These are phyloP conservation scores for Rosellinia necatrix DNA, from an alignment of 2,329 filamentous ascomycete species.

Conservation along the genomic window DNA sequence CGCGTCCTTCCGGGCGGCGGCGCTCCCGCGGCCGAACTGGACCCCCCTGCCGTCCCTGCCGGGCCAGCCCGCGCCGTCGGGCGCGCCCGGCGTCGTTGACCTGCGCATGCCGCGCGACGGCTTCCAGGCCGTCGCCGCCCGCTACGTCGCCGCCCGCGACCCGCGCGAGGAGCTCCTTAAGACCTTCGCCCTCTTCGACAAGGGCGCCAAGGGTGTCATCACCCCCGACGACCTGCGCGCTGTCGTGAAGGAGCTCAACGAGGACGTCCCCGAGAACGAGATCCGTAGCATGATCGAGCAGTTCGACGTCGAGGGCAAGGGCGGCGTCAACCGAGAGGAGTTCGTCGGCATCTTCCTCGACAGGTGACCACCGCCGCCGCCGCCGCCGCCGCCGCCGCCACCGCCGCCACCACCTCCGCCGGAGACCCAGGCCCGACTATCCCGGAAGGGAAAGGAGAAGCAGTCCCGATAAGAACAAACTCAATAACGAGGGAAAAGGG, in stretches of 20 bases:
- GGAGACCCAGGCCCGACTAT: too few species aligned
- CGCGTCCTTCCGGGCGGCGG: constrained; percentile 78
- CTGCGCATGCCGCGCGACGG: constrained; percentile 73
- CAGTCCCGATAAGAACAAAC: too few species aligned
- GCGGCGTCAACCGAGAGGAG: constrained; percentile 72
- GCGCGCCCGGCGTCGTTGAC: constrained; percentile 64
- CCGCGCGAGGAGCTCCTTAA: constrained; percentile 88
- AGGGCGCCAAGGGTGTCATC: constrained; percentile 88
- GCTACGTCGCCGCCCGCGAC: constrained; percentile 80
- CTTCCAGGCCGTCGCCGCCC: constrained; percentile 78
- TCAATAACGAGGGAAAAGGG: too few species aligned
- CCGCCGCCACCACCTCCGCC: too few species aligned
- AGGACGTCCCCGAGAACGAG: constrained; percentile 91
- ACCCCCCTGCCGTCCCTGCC: constrained; percentile 47
- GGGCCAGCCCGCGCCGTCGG: constrained; percentile 51
- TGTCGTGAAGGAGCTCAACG: constrained; percentile 88
- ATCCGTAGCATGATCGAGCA: constrained; percentile 96
- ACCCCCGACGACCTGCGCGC: constrained; percentile 84
- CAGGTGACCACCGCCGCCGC: too few species aligned
- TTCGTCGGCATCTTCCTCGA: constrained; percentile 63
- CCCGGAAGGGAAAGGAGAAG: too few species aligned
- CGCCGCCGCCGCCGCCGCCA: too few species aligned
- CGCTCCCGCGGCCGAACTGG: constrained; percentile 69
- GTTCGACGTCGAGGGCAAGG: constrained; percentile 93
- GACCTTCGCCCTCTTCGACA: constrained; percentile 92